Evolutionary conservation across 331 rosid genomes (phyloP).

Genomic region (Rosa hybrid): DNA sequence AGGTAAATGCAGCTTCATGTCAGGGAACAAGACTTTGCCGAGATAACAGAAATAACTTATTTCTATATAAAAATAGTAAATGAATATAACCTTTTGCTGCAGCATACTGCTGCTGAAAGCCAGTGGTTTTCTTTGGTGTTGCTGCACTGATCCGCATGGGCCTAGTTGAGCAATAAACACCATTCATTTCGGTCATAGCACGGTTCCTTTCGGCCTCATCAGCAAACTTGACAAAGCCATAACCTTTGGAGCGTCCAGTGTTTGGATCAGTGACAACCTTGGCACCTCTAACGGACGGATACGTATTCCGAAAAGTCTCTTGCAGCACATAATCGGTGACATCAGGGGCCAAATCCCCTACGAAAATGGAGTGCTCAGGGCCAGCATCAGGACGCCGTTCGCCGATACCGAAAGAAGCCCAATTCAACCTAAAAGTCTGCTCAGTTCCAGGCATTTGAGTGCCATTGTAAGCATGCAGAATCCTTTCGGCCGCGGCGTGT

Average conservation of each 20-base stretch:
- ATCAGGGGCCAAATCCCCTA: slow-evolving; percentile 85
- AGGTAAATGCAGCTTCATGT: slow-evolving; percentile 15
- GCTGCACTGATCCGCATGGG: slow-evolving; percentile 97
- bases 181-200: slow-evolving; percentile 92
- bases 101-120: slow-evolving; percentile 54
- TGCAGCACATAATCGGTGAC: slow-evolving; percentile 84
- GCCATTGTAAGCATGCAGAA: slow-evolving; percentile 80
- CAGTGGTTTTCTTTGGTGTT: slow-evolving; percentile 68
- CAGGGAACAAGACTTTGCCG: not conserved
- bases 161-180: slow-evolving; percentile 82
- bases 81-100: slow-evolving; percentile 48
- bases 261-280: slow-evolving; percentile 86
- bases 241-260: slow-evolving; percentile 86
- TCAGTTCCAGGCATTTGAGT: slow-evolving; percentile 90
- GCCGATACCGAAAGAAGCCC: slow-evolving; percentile 96
- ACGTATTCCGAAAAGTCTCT: slow-evolving; percentile 71
- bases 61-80: not conserved
- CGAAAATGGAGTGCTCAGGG: slow-evolving; percentile 88
- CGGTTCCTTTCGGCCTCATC: slow-evolving; percentile 87
- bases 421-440: slow-evolving; percentile 73
- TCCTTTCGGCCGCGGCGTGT: slow-evolving; percentile 81
- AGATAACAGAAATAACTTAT: not conserved
- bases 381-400: slow-evolving; percentile 79
- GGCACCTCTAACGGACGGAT: slow-evolving; percentile 89
- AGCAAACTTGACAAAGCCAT: slow-evolving; percentile 90